Evolutionary conservation across 2,329 filamentous ascomycete species (phyloP).

Genomic region (Aspergillus sp.): DNA sequence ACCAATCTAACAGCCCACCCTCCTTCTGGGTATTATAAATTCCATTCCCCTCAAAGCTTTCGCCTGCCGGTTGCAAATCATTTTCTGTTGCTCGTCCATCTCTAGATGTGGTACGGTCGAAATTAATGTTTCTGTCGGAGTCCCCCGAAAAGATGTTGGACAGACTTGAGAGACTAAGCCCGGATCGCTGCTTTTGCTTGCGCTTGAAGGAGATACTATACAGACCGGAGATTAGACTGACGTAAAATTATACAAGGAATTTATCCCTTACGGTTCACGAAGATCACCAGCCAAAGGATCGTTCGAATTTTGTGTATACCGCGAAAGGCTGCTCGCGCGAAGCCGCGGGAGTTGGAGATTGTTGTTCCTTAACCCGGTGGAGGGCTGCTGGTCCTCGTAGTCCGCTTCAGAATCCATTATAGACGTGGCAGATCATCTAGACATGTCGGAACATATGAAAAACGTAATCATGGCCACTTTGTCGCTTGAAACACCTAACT

Average conservation of each 20-base stretch:
- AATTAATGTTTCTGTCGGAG: constrained; percentile 19
- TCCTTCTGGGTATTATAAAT: constrained; percentile 39
- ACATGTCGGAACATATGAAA: constrained; percentile 15
- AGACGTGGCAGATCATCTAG: constrained; percentile 27
- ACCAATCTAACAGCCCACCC: constrained; percentile 67
- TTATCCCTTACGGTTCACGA: constrained; percentile 34
- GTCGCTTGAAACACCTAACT: constrained; percentile 5
- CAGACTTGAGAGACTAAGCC: constrained; percentile 41
- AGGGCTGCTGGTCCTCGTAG: constrained; percentile 17
- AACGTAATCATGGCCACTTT: constrained; percentile 15
- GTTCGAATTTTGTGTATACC: constrained; percentile 17
- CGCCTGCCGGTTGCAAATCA: constrained; percentile 25
- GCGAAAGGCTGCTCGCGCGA: constrained; percentile 22
- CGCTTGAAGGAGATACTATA: constrained; percentile 44
- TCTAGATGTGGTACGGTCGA: constrained; percentile 26
- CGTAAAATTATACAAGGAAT: constrained; percentile 1
- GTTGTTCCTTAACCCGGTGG: constrained; percentile 13
- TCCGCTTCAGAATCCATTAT: constrained; percentile 24
- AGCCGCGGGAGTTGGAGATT: constrained; percentile 17
- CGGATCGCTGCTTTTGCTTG: constrained; percentile 41
- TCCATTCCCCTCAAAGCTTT: constrained; percentile 23
- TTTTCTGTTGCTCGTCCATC: constrained; percentile 28
- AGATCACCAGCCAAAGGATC: constrained; percentile 32
- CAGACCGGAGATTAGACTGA: neutral
- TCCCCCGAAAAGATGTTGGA: constrained; percentile 39